These are phyloP conservation scores for Brassica carinata DNA, from an alignment of 345 rosid genomes.

Conservation along the genomic window DNA sequence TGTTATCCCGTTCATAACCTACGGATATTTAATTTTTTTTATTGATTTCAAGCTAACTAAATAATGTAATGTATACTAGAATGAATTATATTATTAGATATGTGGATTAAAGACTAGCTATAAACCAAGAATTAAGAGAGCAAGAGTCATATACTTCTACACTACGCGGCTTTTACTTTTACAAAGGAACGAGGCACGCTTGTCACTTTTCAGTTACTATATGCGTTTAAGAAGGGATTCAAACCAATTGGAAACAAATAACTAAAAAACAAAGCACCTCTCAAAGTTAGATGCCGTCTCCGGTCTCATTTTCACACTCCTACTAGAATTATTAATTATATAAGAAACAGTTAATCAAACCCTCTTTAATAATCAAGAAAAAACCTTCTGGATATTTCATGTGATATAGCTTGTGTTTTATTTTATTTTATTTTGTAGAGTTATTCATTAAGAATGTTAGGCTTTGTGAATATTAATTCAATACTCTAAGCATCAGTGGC, in stretches of 20 bases:
- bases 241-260: neutral
- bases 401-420: neutral
- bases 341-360: neutral
- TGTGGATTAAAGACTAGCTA: neutral
- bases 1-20: neutral
- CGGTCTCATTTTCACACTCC: constrained; percentile 37
- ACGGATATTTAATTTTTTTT: neutral
- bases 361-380: neutral
- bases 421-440: neutral
- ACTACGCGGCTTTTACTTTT: neutral
- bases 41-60: neutral
- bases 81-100: neutral
- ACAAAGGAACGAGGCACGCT: neutral
- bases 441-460: neutral
- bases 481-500: too few relatives aligned
- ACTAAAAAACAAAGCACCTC: neutral
- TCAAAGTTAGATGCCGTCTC: constrained; percentile 29
- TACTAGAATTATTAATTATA: neutral
- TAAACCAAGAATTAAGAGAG: neutral
- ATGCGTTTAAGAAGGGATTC: neutral
- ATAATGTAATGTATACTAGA: neutral
- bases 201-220: constrained; percentile 16
- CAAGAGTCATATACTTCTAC: constrained; percentile 33
- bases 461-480: too few relatives aligned
- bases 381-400: constrained; percentile 27